These are phyloP conservation scores for Clitoria ternatea DNA, from an alignment of 306 rosid species.

Conservation along the genomic window DNA sequence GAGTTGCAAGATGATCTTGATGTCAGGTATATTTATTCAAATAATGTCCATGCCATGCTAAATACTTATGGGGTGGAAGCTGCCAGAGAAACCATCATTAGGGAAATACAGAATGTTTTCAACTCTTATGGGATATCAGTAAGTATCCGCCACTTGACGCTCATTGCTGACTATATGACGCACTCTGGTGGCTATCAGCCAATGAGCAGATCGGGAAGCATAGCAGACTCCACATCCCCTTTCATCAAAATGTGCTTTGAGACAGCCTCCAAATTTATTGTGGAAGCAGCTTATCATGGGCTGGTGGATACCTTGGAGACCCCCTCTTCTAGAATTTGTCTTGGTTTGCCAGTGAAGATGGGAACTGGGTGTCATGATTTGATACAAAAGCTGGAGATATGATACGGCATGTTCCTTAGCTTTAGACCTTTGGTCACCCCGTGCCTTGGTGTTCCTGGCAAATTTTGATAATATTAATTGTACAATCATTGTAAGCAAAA, in stretches of 20 bases:
- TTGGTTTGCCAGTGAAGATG: conserved; percentile 79
- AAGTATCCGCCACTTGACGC: conserved; percentile 68
- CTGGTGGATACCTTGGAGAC: conserved; percentile 69
- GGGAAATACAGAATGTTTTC: conserved; percentile 77
- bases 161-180: conserved; percentile 88
- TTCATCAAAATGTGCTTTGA: conserved; percentile 80
- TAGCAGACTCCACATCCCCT: conserved; percentile 68
- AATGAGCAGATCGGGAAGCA: conserved; percentile 63
- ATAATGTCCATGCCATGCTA: conserved; percentile 64
- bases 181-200: conserved; percentile 69
- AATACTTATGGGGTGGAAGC: conserved; percentile 80
- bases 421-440: background rate
- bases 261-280: conserved; percentile 79
- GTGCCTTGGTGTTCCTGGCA: background rate
- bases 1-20: conserved; percentile 62
- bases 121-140: conserved; percentile 83
- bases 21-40: conserved; percentile 67
- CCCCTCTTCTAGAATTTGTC: conserved; percentile 87
- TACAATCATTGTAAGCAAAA: background rate
- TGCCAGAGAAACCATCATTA: conserved; percentile 78
- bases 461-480: conserved; percentile 36
- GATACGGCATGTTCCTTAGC: conserved; percentile 7
- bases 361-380: conserved; percentile 85
- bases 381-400: conserved; percentile 58
- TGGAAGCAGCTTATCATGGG: conserved; percentile 77